Base-by-base conservation (phyloP, 805 yeast genomes). In the Teunomyces barrocoloradensis region DNA sequence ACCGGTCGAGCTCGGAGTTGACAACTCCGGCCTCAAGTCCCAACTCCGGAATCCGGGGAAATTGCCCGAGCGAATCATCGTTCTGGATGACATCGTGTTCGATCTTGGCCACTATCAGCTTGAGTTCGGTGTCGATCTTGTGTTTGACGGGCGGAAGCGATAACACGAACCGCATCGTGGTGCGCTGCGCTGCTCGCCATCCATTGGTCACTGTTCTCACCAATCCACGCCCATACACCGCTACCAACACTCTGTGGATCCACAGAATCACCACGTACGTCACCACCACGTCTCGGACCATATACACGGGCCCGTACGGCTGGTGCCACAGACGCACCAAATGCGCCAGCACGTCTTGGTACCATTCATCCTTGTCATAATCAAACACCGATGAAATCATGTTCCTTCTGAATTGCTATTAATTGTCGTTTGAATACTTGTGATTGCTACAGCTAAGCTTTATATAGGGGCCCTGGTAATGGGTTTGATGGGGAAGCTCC, bases 91-190 rank as follows among this genome's bases (percentile, higher is more conserved):
- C 56, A 17, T 76, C 75, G 0, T 65, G 53, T 52, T 90, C 89
- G 29, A 92, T 65, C 18, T 71, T 69, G 0, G 40, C 61, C 2
- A 78, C 63, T 0, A 79, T 79, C 38, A 69, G 71, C 4, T 49
- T 48, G 1, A 91, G 74, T 59, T 91, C 91, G 21, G 64, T 58
- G 33, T 84, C 82, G 5, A 92, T 85, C 55, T 78, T 79, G 0
- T 59, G 51, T 46, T 72, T 78, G 20, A 88, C 51, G 0, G 78
- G 68, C 2, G 91, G 90, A 5, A 85, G 65, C 0, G 63, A 46
- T 49, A 62, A 51, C 10, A 60, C 32, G 6, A 52, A 10, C n/a
- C 32, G 35, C 17, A 51, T 47, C n/a, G 38, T 50, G 42, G 39
- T 33, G 36, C 49, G 54, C 18, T 43, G 43, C 10, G 48, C 17